Percentiles rank a stretch among this genome's conserved stretches.
phyloP scores from a whole-genome alignment of 179 eudicot species.

The Drosera spatulata region DNA sequence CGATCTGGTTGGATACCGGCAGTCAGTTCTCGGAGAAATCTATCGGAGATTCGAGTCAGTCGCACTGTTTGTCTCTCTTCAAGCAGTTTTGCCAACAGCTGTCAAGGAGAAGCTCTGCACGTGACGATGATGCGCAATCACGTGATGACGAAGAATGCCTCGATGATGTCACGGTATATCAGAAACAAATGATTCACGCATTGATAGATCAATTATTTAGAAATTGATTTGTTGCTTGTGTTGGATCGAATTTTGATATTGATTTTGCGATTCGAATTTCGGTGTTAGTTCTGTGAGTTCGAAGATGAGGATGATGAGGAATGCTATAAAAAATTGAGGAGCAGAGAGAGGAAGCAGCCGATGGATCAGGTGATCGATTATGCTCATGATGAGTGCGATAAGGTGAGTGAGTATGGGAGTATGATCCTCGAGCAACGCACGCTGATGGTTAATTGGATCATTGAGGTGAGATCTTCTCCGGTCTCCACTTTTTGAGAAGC shows the following conservation, averaged over 20 bases:
- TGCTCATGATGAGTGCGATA: constrained; percentile 52
- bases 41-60: constrained; percentile 32
- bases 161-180: constrained; percentile 15
- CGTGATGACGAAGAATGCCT: constrained; percentile 14
- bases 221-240: background rate
- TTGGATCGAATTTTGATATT: background rate
- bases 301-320: constrained; percentile 62
- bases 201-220: background rate
- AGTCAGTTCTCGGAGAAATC: constrained; percentile 83
- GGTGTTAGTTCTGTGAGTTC: constrained; percentile 32
- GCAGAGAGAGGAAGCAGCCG: constrained; percentile 65
- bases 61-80: constrained; percentile 57
- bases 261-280: background rate
- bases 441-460: constrained; percentile 90
- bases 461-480: constrained; percentile 43
- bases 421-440: constrained; percentile 73
- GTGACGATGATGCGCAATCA: constrained; percentile 7
- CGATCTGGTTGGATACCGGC: constrained; percentile 57
- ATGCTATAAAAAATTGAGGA: constrained; percentile 54
- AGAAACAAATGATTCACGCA: background rate
- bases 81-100: constrained; percentile 43
- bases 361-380: constrained; percentile 43
- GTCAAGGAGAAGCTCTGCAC: constrained; percentile 19
- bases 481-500: too few relatives aligned
- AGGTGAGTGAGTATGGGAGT: constrained; percentile 41